Evolutionary conservation across 2,329 filamentous ascomycete species (phyloP), one percentile per base, ranked within the genome.

Genomic region (Neofusicoccum umdonicola): DNA sequence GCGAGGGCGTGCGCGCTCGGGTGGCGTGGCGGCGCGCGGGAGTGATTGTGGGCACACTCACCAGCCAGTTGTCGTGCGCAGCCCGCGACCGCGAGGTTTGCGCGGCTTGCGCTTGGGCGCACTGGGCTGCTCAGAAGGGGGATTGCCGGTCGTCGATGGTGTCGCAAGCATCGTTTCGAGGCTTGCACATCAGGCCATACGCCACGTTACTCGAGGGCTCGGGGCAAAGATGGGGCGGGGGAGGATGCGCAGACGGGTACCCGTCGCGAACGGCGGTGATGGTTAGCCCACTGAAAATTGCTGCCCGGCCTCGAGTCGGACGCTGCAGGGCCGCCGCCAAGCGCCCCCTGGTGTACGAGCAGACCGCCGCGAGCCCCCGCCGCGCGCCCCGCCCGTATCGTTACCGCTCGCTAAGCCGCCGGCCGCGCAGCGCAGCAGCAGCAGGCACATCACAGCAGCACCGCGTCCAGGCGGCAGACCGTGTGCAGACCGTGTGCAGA

Each of bases 11-110:
- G 27, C 27, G 27, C 27, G 27, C 27, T 6, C 51, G 51, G 51
- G 7, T 48, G 57, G 45, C 45, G 5, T 39, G 37, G 37, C 9
- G 9, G 37, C 37, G 13, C 37, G 37, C 9, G 39, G 9, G 11
- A 8, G 15, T 17, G 54, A 7, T 52, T n/a, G 13, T 48, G 63
- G 47, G 19, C 35, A 12, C 47, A 65, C 74, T 73, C 70, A 76
- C 74, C 79, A 81, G 64, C 80, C 80, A 60, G 79, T 81, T 42
- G 76, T 79, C 44, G 79, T 80, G 41, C 80, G 75, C 65, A 82
- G 69, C 11, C 80, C 80, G 64, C 75, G 73, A 44, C 79, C 78
- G 57, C 80, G 74, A 57, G 78, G 77, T 66, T 79, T 80, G 52
- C 78, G 73, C 64, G 74, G 73, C 67, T 76, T 77, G 50, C 73